Conservation (phyloP, 2,329 filamentous ascomycete genomes). For the Thelonectria blattea region DNA sequence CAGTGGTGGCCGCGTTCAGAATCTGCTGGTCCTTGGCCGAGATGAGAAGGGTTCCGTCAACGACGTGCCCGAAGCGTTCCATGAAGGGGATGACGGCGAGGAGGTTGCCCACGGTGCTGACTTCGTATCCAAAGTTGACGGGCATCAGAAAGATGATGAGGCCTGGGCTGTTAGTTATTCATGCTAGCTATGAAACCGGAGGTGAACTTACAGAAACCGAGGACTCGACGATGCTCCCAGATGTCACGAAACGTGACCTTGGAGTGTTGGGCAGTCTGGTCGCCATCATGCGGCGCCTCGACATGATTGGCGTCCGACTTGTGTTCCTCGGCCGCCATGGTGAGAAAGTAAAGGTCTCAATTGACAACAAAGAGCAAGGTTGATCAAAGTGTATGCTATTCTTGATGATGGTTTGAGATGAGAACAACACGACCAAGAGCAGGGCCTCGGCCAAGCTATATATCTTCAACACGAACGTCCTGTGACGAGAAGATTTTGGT, state of each 20-base stretch:
- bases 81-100: slow-evolving; percentile 39
- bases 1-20: slow-evolving; percentile 39
- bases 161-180: slow-evolving; percentile 19
- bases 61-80: slow-evolving; percentile 33
- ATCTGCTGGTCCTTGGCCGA: slow-evolving; percentile 39
- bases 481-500: slow-evolving; percentile 7
- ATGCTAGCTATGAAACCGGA: too few relatives aligned
- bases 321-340: slow-evolving; percentile 17
- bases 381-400: background rate
- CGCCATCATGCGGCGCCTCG: slow-evolving; percentile 13
- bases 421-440: background rate
- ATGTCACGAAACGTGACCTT: slow-evolving; percentile 25
- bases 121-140: slow-evolving; percentile 41
- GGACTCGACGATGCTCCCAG: slow-evolving; percentile 28
- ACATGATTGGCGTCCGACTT: slow-evolving; percentile 22
- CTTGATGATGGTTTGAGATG: background rate
- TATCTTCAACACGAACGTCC: slow-evolving; percentile 3
- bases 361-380: background rate
- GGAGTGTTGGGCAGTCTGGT: background rate
- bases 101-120: slow-evolving; percentile 38
- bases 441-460: background rate
- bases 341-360: background rate
- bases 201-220: slow-evolving; percentile 24
- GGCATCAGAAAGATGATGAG: slow-evolving; percentile 38
- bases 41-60: slow-evolving; percentile 28